Evolutionary conservation across 495 filamentous ascomycete species (phyloP).

Genomic region (Immersiella caudata): DNA sequence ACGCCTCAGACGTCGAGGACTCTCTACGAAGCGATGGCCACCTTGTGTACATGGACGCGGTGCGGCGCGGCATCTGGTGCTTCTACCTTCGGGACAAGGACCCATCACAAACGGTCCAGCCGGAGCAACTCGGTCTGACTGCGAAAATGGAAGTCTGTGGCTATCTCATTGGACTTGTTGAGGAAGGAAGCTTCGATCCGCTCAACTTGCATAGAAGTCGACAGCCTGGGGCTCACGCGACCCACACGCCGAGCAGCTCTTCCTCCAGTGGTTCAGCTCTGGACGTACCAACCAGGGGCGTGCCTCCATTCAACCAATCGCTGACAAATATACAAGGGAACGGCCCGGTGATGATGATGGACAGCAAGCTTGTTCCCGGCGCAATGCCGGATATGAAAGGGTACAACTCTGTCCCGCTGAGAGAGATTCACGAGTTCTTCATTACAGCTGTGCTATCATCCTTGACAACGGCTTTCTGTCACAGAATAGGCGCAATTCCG

Average conservation of each 20-base stretch:
- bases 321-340: constrained; percentile 3
- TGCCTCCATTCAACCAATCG: constrained; percentile 33
- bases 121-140: constrained; percentile 36
- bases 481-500: constrained; percentile 43
- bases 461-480: constrained; percentile 48
- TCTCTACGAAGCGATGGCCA: constrained; percentile 52
- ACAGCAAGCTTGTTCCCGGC: constrained; percentile 22
- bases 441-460: constrained; percentile 48
- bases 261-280: constrained; percentile 51
- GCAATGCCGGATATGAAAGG: constrained; percentile 14
- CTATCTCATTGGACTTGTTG: constrained; percentile 42
- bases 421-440: constrained; percentile 49
- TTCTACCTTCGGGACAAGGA: constrained; percentile 48
- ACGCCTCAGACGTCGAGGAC: constrained; percentile 48
- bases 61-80: constrained; percentile 53
- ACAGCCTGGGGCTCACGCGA: constrained; percentile 38
- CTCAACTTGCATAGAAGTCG: constrained; percentile 47
- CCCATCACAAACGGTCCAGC: constrained; percentile 25
- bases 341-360: constrained; percentile 25
- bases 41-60: constrained; percentile 53
- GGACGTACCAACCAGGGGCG: constrained; percentile 42
- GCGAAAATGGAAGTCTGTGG: constrained; percentile 44
- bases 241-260: constrained; percentile 52
- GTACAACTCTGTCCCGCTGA: constrained; percentile 33
- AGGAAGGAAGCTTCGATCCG: constrained; percentile 52